Evolutionary conservation across 257 asterid species (phyloP).

Genomic region (Capsicum baccatum): DNA sequence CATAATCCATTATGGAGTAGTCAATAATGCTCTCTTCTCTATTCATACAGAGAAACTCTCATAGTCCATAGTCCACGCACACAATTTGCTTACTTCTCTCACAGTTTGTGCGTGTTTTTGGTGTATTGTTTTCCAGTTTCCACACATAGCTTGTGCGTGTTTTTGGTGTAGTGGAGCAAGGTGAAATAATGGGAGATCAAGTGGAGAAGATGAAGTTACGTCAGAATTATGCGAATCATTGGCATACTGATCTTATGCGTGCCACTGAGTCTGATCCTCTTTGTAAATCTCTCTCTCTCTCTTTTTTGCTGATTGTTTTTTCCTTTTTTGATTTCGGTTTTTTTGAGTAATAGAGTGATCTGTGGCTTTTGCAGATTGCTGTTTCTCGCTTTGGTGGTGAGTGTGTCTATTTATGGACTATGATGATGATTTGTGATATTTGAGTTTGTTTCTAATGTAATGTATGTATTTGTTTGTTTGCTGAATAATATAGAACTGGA

Average conservation of each 20-base stretch:
- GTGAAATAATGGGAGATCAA: constrained; percentile 25
- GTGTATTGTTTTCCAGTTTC: neutral
- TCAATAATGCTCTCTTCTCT: neutral
- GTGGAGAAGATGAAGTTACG: constrained; percentile 44
- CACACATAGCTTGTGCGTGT: neutral
- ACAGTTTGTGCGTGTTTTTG: neutral
- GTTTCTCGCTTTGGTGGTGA: constrained; percentile 46
- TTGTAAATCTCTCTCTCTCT: constrained; percentile 26
- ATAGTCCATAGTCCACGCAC: neutral
- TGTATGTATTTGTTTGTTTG: neutral
- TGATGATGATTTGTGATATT: neutral
- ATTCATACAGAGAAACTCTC: neutral
- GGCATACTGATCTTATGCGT: constrained; percentile 45
- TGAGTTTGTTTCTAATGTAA: neutral
- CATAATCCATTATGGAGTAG: neutral
- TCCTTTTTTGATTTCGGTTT: neutral
- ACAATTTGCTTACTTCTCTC: neutral
- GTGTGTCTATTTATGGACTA: neutral
- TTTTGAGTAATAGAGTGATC: neutral
- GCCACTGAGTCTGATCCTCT: constrained; percentile 41
- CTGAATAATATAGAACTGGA: neutral
- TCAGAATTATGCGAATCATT: constrained; percentile 34
- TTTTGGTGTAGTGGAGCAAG: constrained; percentile 5
- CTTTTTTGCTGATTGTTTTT: too few relatives aligned
- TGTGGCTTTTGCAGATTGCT: constrained; percentile 46